Percentiles rank a stretch among this genome's conserved stretches.
phyloP scores from a whole-genome alignment of 2,329 filamentous ascomycete genomes.

The Fusarium tupiense region DNA sequence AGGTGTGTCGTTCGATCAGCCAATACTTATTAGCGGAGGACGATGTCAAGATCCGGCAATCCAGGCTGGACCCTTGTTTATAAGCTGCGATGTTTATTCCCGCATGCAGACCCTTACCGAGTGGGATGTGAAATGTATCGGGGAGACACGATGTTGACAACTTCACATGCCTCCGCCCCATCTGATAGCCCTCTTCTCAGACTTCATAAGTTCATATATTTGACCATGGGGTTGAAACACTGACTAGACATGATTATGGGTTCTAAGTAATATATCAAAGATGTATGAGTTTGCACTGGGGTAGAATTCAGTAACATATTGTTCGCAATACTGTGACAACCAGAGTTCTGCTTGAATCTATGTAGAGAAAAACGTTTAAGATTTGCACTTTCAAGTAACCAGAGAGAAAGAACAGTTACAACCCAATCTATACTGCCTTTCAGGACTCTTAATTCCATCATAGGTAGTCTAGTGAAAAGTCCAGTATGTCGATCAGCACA shows the following conservation, averaged over 20 bases:
- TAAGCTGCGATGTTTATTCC: not conserved
- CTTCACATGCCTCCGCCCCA: not conserved
- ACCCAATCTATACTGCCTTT: no score
- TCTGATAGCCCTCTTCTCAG: not conserved
- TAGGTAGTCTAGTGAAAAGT: not conserved
- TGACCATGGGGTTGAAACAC: no score
- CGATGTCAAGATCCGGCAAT: not conserved
- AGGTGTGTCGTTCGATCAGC: not conserved
- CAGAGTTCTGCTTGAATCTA: not conserved
- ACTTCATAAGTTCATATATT: not conserved
- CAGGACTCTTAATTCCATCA: no score
- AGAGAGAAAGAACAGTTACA: fast-evolving
- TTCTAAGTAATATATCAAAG: not conserved
- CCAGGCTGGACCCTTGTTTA: not conserved
- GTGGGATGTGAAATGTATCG: not conserved
- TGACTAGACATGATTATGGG: fast-evolving
- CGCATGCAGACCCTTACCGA: not conserved
- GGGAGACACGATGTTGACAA: not conserved
- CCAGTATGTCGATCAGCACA: not conserved
- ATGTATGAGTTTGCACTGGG: not conserved
- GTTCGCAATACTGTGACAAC: not conserved
- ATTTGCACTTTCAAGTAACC: not conserved
- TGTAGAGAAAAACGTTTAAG: not conserved
- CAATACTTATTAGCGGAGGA: not conserved
- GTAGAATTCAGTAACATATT: no score